phyloP scores from a whole-genome alignment of 345 rosid species.

The Geranium brycei region DNA sequence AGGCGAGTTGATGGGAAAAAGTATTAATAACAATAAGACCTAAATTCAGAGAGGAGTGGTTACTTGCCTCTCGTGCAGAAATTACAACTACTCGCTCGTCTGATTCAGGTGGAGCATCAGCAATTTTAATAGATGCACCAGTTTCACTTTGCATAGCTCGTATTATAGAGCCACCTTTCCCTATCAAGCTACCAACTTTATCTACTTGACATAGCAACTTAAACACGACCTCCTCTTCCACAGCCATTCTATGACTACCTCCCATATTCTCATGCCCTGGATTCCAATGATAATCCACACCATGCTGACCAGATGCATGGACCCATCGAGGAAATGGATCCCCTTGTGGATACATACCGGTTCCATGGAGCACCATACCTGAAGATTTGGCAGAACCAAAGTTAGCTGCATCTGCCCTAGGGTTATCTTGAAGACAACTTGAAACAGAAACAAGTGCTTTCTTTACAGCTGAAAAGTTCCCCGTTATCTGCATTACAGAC shows the following conservation, averaged over 20 bases:
- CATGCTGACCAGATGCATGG: constrained; percentile 31
- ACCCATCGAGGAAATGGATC: constrained; percentile 35
- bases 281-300: constrained; percentile 35
- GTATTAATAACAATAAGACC: too few relatives aligned
- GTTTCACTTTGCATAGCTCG: constrained; percentile 54
- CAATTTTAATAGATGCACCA: constrained; percentile 59
- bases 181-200: constrained; percentile 71
- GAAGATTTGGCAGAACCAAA: constrained; percentile 13
- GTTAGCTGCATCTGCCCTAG: constrained; percentile 22
- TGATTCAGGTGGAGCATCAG: constrained; percentile 41
- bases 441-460: constrained; percentile 45
- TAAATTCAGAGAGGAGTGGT: background rate
- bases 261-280: constrained; percentile 37
- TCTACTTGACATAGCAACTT: constrained; percentile 58
- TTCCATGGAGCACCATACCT: constrained; percentile 14
- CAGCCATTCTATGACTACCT: constrained; percentile 31
- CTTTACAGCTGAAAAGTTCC: constrained; percentile 43
- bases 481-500: constrained; percentile 33
- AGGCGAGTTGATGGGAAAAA: background rate
- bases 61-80: constrained; percentile 64
- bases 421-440: constrained; percentile 36
- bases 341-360: constrained; percentile 20
- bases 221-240: constrained; percentile 51
- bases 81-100: constrained; percentile 60
- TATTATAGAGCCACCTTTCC: constrained; percentile 63